A percentile compares a stretch with the other conserved stretches of the same genome.
phyloP scores from a whole-genome alignment of 129 eudicot genomes.

The Kitagawia praeruptora region DNA sequence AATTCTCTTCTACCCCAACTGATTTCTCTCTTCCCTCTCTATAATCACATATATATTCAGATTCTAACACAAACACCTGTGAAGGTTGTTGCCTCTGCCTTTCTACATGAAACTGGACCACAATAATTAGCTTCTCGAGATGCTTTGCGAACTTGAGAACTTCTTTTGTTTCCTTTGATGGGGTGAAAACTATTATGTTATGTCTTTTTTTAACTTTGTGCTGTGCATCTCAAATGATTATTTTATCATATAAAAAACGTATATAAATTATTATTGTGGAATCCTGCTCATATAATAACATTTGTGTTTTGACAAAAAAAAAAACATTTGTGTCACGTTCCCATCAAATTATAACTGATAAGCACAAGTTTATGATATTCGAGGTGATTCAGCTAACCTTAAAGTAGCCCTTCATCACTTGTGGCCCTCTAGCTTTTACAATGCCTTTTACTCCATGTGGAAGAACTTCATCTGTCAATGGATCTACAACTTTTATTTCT shows the following conservation, averaged over 20 bases:
- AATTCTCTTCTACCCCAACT: no score
- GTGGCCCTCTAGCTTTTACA: conserved; percentile 86
- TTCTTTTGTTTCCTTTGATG: background rate
- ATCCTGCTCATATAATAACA: background rate
- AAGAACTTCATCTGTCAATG: conserved; percentile 60
- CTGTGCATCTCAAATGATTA: background rate
- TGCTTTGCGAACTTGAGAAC: background rate
- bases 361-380: background rate
- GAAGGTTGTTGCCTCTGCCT: background rate
- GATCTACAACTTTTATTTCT: conserved; percentile 71
- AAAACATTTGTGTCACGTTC: background rate
- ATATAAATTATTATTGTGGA: background rate
- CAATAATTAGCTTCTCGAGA: background rate
- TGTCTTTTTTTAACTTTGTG: background rate
- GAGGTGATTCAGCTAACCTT: conserved; percentile 43
- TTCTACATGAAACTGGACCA: background rate
- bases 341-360: background rate
- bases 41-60: no score
- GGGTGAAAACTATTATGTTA: background rate
- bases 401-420: conserved; percentile 89
- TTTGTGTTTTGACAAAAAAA: no score
- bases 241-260: background rate
- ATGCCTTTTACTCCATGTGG: conserved; percentile 77
- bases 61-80: no score
- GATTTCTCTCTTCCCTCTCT: no score